These are phyloP conservation scores for Beta vulgaris DNA, from an alignment of 148 eudicot species.

Conservation along the genomic window DNA sequence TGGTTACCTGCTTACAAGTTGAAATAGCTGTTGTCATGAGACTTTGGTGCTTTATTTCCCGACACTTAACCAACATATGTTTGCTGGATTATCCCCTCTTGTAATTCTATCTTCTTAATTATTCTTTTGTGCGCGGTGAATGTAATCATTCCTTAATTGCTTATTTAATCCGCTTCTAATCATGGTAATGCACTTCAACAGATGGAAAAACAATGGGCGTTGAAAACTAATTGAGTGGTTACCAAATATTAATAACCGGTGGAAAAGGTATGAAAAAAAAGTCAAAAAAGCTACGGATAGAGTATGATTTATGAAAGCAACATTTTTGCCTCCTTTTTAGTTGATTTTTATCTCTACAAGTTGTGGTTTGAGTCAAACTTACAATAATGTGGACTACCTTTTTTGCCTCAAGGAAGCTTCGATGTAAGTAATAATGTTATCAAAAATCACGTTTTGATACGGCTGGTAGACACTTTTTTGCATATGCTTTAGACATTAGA, in stretches of 20 bases:
- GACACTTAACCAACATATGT: conserved; percentile 18
- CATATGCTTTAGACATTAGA: background rate
- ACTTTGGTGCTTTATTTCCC: conserved; percentile 21
- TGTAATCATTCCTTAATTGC: background rate
- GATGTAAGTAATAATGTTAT: conserved; percentile 9
- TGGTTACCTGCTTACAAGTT: conserved; percentile 6
- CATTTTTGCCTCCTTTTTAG: background rate
- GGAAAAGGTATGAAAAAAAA: background rate
- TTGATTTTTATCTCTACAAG: background rate
- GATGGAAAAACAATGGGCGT: conserved; percentile 20
- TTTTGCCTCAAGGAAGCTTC: conserved; percentile 22
- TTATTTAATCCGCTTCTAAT: background rate
- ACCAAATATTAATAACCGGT: background rate
- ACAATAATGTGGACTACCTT: background rate
- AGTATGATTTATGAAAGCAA: conserved; percentile 9
- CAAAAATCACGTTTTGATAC: conserved; percentile 9
- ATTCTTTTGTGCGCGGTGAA: background rate
- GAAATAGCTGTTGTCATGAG: background rate
- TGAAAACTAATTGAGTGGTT: background rate
- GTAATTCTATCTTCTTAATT: background rate
- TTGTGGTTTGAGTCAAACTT: conserved; percentile 16
- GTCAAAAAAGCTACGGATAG: conserved; percentile 15
- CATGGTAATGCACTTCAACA: too few relatives aligned
- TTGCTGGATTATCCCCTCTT: background rate
- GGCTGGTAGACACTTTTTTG: background rate